phyloP scores from a whole-genome alignment of 2,329 filamentous ascomycete genomes.

The Alternaria postmessia region DNA sequence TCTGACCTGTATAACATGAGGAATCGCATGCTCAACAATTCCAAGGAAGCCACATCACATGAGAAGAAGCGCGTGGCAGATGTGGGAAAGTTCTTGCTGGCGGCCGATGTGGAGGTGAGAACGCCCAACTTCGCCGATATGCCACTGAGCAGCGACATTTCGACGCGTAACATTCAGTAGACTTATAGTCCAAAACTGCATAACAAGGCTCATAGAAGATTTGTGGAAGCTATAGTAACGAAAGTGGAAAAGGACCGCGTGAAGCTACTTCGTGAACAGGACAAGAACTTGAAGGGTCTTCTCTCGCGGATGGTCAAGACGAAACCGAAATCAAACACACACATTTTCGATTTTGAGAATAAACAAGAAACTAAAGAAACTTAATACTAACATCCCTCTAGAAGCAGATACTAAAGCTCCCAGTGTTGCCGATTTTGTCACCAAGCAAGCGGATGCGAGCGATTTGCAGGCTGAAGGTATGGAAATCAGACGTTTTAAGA shows the following conservation, averaged over 20 bases:
- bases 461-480: neutral
- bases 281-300: neutral
- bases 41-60: neutral
- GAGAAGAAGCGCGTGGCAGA: rapidly evolving
- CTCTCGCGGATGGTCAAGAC: neutral
- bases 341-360: neutral
- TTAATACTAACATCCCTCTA: neutral
- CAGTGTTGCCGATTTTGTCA: neutral
- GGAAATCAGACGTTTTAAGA: neutral
- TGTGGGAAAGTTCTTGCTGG: neutral
- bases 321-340: neutral
- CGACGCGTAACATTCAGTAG: neutral
- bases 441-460: neutral
- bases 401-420: neutral
- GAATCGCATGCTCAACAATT: neutral
- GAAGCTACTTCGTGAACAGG: neutral
- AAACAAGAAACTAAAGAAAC: neutral
- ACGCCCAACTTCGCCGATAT: neutral
- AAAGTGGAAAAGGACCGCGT: neutral
- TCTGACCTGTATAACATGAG: neutral
- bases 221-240: neutral
- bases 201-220: neutral
- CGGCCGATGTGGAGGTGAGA: rapidly evolving
- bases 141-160: neutral
- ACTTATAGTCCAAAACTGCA: neutral